A percentile compares a stretch with the other conserved stretches of the same genome.
These are phyloP conservation scores for Serendipita sp. DNA, from an alignment of 768 basidiomycete species.

Conservation along the genomic window DNA sequence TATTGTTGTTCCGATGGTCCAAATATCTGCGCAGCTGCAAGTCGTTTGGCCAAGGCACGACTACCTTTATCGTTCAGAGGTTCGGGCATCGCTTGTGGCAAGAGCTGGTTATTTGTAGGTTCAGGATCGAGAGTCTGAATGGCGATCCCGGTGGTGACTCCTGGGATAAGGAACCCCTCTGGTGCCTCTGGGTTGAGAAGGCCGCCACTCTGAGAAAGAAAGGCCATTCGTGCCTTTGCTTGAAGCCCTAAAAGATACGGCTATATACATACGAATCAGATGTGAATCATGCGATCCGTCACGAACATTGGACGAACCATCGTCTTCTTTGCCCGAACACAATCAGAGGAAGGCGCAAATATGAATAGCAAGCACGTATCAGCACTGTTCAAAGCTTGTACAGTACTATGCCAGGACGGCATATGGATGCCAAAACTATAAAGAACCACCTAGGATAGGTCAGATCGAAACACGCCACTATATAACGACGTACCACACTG, in stretches of 20 bases:
- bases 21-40: too few species aligned
- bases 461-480: background rate
- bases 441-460: background rate
- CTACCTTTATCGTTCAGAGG: too few species aligned
- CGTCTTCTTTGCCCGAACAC: background rate
- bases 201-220: background rate
- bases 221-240: background rate
- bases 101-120: too few species aligned
- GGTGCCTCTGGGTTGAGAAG: background rate
- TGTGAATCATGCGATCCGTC: too few species aligned
- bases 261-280: background rate
- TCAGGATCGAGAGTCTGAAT: background rate
- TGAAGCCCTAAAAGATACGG: background rate
- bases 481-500: background rate
- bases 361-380: background rate
- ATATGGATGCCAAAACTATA: conserved; percentile 3
- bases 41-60: too few species aligned
- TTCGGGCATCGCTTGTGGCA: too few species aligned
- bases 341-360: background rate
- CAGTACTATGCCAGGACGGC: background rate
- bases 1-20: too few species aligned
- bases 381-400: background rate
- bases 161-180: background rate
- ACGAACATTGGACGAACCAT: background rate
- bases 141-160: background rate